These are phyloP conservation scores for Asterionellopsis glacialis DNA, from an alignment of 108 stramenopile species.

Conservation along the genomic window DNA sequence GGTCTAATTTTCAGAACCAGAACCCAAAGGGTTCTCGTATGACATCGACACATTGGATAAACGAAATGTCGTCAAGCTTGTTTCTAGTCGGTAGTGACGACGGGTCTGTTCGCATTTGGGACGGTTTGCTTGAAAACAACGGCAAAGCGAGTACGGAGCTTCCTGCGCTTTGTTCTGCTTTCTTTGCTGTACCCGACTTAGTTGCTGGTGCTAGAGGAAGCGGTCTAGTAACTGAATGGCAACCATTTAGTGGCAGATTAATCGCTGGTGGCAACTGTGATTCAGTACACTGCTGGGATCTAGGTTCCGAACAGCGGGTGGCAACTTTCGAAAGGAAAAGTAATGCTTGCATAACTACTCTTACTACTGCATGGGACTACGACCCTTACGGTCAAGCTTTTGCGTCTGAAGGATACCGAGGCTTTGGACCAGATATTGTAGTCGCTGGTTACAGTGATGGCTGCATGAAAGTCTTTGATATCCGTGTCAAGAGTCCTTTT, in stretches of 20 bases:
- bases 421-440: constrained; percentile 60
- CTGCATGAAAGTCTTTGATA: constrained; percentile 78
- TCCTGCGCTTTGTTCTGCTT: constrained; percentile 74
- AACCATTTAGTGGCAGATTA: constrained; percentile 62
- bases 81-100: constrained; percentile 89
- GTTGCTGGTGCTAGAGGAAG: constrained; percentile 48
- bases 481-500: constrained; percentile 32
- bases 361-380: constrained; percentile 74
- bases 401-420: background rate
- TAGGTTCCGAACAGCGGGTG: constrained; percentile 66
- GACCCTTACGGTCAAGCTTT: constrained; percentile 7
- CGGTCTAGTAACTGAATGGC: constrained; percentile 89
- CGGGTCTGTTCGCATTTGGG: constrained; percentile 89
- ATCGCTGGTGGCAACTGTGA: constrained; percentile 80
- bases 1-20: constrained; percentile 50
- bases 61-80: constrained; percentile 72
- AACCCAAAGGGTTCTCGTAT: constrained; percentile 68
- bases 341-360: constrained; percentile 77
- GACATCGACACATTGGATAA: constrained; percentile 90
- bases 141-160: constrained; percentile 30
- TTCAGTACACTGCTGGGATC: constrained; percentile 88
- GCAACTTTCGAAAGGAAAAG: constrained; percentile 43
- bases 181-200: constrained; percentile 83
- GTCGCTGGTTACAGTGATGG: constrained; percentile 93
- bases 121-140: constrained; percentile 61